A percentile compares a stretch with the other conserved stretches of the same genome.
These are phyloP conservation scores for Thelephora aurantiotincta DNA, from an alignment of 768 basidiomycete species.

Conservation along the genomic window DNA sequence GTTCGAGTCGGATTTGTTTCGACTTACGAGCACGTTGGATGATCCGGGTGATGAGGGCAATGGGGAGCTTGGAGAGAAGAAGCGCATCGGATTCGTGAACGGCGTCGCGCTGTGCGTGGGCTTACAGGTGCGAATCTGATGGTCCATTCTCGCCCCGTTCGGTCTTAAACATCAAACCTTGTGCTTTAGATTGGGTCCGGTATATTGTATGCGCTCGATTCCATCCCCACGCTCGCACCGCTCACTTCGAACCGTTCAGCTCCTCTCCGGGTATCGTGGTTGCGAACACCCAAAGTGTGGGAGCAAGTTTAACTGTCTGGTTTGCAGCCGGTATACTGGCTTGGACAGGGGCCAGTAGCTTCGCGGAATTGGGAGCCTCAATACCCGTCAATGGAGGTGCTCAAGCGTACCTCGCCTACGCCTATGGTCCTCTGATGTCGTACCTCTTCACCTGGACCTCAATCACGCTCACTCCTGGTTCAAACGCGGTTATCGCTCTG, in stretches of 20 bases:
- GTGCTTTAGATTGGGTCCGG: constrained; percentile 67
- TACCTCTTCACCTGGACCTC: constrained; percentile 95
- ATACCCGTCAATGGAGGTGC: constrained; percentile 60
- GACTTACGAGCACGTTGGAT: constrained; percentile 62
- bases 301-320: constrained; percentile 84
- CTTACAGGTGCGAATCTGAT: constrained; percentile 38
- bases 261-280: constrained; percentile 89
- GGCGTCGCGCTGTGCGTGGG: constrained; percentile 83
- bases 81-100: constrained; percentile 62
- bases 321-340: constrained; percentile 66
- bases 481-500: constrained; percentile 74
- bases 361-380: constrained; percentile 81
- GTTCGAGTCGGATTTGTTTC: constrained; percentile 65
- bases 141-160: not conserved
- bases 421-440: constrained; percentile 75
- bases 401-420: constrained; percentile 78
- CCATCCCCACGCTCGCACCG: too few species aligned
- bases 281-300: constrained; percentile 78
- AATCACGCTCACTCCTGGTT: constrained; percentile 78
- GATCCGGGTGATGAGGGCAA: constrained; percentile 38
- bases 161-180: constrained; percentile 1
- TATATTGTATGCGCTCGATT: constrained; percentile 54
- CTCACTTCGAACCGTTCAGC: constrained; percentile 23
- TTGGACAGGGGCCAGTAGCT: constrained; percentile 97
- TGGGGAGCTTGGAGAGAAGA: constrained; percentile 43